Evolutionary conservation across 2,329 filamentous ascomycete species (phyloP).

Genomic region (Dothideomycetes sp.): DNA sequence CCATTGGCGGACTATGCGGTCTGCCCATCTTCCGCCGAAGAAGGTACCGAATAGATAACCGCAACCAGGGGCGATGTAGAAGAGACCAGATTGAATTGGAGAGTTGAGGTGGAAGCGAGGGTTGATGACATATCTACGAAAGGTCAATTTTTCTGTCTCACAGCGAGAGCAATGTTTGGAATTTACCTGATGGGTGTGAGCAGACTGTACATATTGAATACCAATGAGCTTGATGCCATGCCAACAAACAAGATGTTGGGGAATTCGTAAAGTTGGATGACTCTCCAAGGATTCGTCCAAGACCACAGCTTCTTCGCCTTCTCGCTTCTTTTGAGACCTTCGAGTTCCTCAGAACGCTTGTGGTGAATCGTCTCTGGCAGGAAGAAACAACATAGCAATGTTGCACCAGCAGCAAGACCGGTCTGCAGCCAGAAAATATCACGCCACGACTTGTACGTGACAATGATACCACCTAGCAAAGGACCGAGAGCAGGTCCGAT

Average conservation of each 20-base stretch:
- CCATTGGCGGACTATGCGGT: constrained; percentile 56
- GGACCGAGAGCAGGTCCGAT: constrained; percentile 63
- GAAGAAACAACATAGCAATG: constrained; percentile 53
- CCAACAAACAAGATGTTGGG: constrained; percentile 58
- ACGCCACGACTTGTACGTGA: constrained; percentile 64
- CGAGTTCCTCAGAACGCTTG: constrained; percentile 53
- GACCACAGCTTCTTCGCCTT: constrained; percentile 48
- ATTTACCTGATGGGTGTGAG: constrained; percentile 60
- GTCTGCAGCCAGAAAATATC: constrained; percentile 72
- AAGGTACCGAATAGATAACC: constrained; percentile 59
- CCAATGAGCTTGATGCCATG: constrained; percentile 52
- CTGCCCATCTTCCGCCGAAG: constrained; percentile 63
- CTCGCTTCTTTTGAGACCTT: constrained; percentile 40
- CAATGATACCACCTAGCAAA: constrained; percentile 66
- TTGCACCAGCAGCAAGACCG: constrained; percentile 53
- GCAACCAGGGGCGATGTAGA: constrained; percentile 64
- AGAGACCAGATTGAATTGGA: constrained; percentile 59
- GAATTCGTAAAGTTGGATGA: constrained; percentile 56
- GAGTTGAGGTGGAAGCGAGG: constrained; percentile 60
- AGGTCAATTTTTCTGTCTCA: too few relatives aligned
- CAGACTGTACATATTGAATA: constrained; percentile 69
- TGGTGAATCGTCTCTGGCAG: constrained; percentile 66
- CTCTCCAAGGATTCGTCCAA: constrained; percentile 58
- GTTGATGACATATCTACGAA: constrained; percentile 63
- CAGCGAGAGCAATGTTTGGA: too few relatives aligned